A percentile compares a stretch with the other conserved stretches of the same genome.
Conservation (phyloP, 352 stramenopile species). For the Globisporangium uncinulatum region DNA sequence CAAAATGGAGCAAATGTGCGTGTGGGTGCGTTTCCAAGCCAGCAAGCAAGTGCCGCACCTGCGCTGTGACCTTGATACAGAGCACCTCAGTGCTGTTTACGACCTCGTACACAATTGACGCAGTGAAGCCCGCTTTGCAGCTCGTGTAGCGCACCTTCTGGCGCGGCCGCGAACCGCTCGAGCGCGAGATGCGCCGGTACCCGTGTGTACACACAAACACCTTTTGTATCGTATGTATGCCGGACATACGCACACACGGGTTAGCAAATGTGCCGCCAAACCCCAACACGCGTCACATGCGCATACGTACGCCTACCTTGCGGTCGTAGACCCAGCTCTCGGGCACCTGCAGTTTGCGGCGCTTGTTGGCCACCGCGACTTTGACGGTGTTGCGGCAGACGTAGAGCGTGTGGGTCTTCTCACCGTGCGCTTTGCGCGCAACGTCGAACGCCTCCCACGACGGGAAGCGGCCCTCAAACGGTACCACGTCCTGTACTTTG, state of each 20-base stretch:
- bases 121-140: constrained; percentile 64
- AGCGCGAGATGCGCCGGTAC: constrained; percentile 63
- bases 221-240: constrained; percentile 8
- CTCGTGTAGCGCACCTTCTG: constrained; percentile 68
- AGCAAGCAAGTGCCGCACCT: constrained; percentile 5
- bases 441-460: constrained; percentile 77
- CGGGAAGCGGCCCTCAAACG: constrained; percentile 60
- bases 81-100: constrained; percentile 44
- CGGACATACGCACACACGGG: neutral
- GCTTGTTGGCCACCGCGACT: constrained; percentile 65
- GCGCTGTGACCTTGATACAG: constrained; percentile 58
- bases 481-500: constrained; percentile 53
- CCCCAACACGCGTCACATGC: too few relatives aligned
- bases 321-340: constrained; percentile 61
- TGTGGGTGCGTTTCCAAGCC: neutral
- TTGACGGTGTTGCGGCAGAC: constrained; percentile 77
- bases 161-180: constrained; percentile 46
- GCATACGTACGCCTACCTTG: constrained; percentile 24
- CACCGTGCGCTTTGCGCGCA: constrained; percentile 54
- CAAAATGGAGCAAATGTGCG: neutral
- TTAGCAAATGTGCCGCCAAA: too few relatives aligned
- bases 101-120: constrained; percentile 46
- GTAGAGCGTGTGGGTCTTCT: constrained; percentile 79
- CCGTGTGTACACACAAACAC: constrained; percentile 74
- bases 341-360: constrained; percentile 61